Evolutionary conservation across 495 filamentous ascomycete genomes (phyloP).

Genomic region (Penicillium lagena): DNA sequence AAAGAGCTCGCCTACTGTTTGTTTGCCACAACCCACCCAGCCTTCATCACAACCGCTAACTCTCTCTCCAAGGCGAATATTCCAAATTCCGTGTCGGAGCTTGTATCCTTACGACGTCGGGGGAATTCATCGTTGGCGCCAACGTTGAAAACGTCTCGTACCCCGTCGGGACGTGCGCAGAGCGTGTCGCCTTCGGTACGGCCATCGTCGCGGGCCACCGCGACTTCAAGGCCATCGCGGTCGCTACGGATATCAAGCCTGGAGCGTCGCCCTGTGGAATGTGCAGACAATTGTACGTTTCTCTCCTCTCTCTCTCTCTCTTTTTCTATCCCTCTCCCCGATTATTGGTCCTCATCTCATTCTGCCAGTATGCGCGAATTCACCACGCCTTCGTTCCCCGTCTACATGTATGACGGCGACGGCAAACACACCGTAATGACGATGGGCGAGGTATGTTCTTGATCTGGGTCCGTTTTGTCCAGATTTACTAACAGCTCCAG

Average conservation of each 20-base stretch:
- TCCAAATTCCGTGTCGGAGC: constrained; percentile 89
- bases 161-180: constrained; percentile 91
- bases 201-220: constrained; percentile 69
- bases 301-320: background rate
- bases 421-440: constrained; percentile 63
- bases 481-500: constrained; percentile 28
- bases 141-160: constrained; percentile 95
- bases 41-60: background rate
- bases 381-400: constrained; percentile 55
- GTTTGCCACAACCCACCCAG: constrained; percentile 6
- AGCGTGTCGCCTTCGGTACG: constrained; percentile 74
- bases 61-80: constrained; percentile 61
- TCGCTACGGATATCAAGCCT: constrained; percentile 71
- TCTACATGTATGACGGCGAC: constrained; percentile 88
- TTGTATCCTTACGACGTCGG: constrained; percentile 60
- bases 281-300: constrained; percentile 42
- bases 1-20: constrained; percentile 74
- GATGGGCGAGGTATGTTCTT: constrained; percentile 58
- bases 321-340: background rate
- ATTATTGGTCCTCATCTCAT: background rate
- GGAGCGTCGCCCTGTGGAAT: constrained; percentile 72
- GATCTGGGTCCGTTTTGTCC: background rate
- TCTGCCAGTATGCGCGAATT: constrained; percentile 70
- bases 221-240: constrained; percentile 75
- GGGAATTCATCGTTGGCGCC: constrained; percentile 63